These are phyloP conservation scores for Hippophae rhamnoides DNA, from an alignment of 306 rosid genomes.

Conservation along the genomic window DNA sequence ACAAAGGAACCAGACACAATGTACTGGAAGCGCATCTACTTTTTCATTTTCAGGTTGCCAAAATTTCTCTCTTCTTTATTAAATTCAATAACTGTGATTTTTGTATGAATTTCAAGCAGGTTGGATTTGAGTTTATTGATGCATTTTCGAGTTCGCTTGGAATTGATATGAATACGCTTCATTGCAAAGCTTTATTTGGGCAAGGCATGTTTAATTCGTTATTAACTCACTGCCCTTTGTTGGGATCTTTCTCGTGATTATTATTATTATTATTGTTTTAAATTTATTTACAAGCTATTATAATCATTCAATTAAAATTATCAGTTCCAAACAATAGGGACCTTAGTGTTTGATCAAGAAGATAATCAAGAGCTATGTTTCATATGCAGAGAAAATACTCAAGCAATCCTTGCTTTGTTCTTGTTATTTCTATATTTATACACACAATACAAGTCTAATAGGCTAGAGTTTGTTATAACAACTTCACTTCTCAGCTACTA, in stretches of 20 bases:
- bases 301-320: no score
- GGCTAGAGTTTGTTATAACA: no score
- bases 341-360: no score
- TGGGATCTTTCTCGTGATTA: constrained; percentile 4
- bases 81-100: not conserved
- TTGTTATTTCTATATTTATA: no score
- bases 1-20: constrained; percentile 79
- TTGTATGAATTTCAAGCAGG: constrained; percentile 32
- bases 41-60: not conserved
- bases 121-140: constrained; percentile 83
- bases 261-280: not conserved
- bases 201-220: constrained; percentile 34
- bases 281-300: no score
- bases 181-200: constrained; percentile 79
- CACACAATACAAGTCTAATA: no score
- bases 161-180: constrained; percentile 45
- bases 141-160: constrained; percentile 64
- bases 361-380: no score
- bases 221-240: not conserved
- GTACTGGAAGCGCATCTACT: constrained; percentile 15
- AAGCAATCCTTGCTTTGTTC: no score
- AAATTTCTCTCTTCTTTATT: no score
- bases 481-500: no score
- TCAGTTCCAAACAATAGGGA: no score
- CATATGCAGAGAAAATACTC: no score